A percentile compares a stretch with the other conserved stretches of the same genome.
phyloP scores from a whole-genome alignment of 225 moss, liverwort and hornwort genomes.

The Neckera pumila region DNA sequence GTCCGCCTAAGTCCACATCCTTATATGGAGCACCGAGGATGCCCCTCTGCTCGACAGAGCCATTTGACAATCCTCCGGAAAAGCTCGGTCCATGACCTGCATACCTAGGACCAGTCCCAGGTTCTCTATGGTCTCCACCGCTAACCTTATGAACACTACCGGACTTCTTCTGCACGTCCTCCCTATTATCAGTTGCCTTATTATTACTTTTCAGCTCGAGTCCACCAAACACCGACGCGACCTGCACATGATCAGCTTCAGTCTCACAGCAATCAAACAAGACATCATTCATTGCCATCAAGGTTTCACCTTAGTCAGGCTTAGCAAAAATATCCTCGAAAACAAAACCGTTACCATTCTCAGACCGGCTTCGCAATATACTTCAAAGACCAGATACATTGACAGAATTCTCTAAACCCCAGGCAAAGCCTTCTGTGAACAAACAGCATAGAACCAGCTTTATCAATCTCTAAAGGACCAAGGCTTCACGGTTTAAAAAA shows the following conservation, averaged over 20 bases:
- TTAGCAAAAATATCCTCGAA: background rate
- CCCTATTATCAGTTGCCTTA: constrained; percentile 16
- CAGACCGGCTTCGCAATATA: background rate
- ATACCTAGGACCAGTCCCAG: constrained; percentile 6
- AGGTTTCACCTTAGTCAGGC: background rate
- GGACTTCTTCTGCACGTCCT: constrained; percentile 24
- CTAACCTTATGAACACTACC: constrained; percentile 25
- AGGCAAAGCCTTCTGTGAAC: background rate
- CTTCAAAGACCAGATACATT: background rate
- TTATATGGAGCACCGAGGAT: constrained; percentile 44
- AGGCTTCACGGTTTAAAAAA: background rate
- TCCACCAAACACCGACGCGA: constrained; percentile 75
- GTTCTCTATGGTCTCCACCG: constrained; percentile 27
- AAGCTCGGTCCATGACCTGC: constrained; percentile 28
- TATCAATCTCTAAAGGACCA: background rate
- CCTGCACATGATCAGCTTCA: constrained; percentile 22
- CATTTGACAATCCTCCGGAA: constrained; percentile 35
- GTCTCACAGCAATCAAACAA: background rate
- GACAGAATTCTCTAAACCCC: background rate
- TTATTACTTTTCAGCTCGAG: constrained; percentile 33
- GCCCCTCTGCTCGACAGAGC: constrained; percentile 50
- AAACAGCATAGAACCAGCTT: background rate
- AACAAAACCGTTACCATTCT: background rate
- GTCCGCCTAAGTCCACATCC: constrained; percentile 41
- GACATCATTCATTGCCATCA: background rate